Evolutionary conservation across 768 basidiomycete genomes (phyloP).

Genomic region (Russula olivacea): DNA sequence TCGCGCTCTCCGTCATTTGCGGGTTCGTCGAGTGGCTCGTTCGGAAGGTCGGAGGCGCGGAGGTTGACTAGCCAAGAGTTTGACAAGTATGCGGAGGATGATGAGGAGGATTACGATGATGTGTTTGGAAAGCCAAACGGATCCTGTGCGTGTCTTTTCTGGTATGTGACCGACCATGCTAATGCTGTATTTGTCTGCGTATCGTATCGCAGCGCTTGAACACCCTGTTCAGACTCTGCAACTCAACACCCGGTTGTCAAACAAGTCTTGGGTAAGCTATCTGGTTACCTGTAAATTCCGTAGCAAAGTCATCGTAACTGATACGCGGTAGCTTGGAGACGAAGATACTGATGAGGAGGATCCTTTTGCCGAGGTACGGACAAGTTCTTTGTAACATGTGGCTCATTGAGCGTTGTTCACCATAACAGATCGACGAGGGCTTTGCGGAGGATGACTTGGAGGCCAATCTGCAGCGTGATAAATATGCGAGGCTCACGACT

Average conservation of each 20-base stretch:
- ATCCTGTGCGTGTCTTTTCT: conserved; percentile 41
- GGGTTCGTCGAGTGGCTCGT: conserved; percentile 46
- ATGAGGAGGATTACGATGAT: conserved; percentile 92
- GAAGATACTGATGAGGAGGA: conserved; percentile 88
- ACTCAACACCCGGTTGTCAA: conserved; percentile 80
- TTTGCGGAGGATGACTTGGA: conserved; percentile 90
- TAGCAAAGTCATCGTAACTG: conserved; percentile 8
- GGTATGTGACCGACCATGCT: conserved; percentile 8
- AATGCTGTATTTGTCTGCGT: not conserved
- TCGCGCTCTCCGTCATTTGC: conserved; percentile 29
- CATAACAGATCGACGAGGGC: conserved; percentile 80
- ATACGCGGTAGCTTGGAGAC: conserved; percentile 54
- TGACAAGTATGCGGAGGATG: conserved; percentile 80
- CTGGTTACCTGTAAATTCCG: not conserved
- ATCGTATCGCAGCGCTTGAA: conserved; percentile 41
- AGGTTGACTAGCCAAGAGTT: conserved; percentile 58
- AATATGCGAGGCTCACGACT: conserved; percentile 80
- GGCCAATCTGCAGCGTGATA: conserved; percentile 88
- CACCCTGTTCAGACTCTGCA: conserved; percentile 70
- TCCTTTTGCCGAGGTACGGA: conserved; percentile 84
- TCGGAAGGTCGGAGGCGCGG: conserved; percentile 61
- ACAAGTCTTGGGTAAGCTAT: conserved; percentile 74
- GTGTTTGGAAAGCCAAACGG: conserved; percentile 79
- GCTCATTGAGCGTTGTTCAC: conserved; percentile 2
- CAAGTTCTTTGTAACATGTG: not conserved